Evolutionary conservation across 495 filamentous ascomycete genomes (phyloP), one percentile per base, ranked within the genome.

Genomic region (Hyaloscypha variabilis): DNA sequence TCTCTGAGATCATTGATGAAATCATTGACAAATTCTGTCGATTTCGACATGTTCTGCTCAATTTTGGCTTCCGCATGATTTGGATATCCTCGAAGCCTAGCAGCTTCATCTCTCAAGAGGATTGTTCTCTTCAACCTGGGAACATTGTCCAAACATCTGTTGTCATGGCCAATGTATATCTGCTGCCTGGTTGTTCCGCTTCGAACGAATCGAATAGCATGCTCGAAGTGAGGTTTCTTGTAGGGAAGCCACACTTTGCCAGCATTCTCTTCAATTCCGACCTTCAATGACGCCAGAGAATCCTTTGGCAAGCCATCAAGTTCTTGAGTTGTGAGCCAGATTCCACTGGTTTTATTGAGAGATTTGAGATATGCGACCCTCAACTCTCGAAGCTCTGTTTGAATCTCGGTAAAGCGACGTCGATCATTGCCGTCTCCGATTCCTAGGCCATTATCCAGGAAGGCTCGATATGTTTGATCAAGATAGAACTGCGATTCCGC

Each of bases 401-500:
- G 49, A 25, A 51, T 51, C n/a, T 51, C 8, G 17, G 23, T 25
- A 51, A 51, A 51, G 8, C 49, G 49, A 51, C 23, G 8, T n/a
- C 49, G 49, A 6, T 51, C n/a, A 6, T 1, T 14, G n/a, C 49
- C 49, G 8, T 34, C 31, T 1, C n/a, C 49, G 2, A 51, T 51
- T 25, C 49, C 49, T 6, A 25, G 8, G 17, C 49, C 49, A 51
- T 25, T 25, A 6, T 25, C 23, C 49, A 51, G 8, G n/a, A 51
- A 51, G 1, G 19, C 49, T 51, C 17, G 49, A 51, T 51, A 17
- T 19, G 8, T 51, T n/a, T 6, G 23, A 3, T 90, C 88, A 60
- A 91, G 65, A 64, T 90, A 74, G 49, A 86, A 80, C 55, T 79
- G 78, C 28, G 86, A 87, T 71, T 91, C 88, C 0, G 87, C 82